Evolutionary conservation across 164 flowering plant genomes (phyloP).

Genomic region (Magnolia officinalis): DNA sequence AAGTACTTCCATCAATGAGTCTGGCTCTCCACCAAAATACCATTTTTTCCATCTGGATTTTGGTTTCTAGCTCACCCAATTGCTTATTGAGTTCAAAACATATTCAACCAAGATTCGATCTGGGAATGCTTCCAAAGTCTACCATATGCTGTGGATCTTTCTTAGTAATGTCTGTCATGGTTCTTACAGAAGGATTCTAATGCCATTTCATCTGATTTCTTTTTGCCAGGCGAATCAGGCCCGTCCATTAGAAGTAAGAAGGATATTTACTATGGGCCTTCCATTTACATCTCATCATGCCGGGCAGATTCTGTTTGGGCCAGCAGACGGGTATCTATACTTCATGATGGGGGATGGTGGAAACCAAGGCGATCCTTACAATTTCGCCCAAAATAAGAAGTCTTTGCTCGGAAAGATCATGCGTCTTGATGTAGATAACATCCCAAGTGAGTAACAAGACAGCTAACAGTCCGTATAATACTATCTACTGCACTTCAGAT

Average conservation of each 20-base stretch:
- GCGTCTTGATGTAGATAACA: conserved; percentile 71
- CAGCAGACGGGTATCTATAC: conserved; percentile 75
- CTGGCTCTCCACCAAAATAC: neutral
- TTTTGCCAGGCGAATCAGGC: conserved; percentile 56
- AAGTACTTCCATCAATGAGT: neutral
- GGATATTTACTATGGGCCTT: conserved; percentile 90
- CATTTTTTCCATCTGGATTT: neutral
- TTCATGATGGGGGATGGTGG: conserved; percentile 91
- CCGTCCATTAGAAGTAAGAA: conserved; percentile 70
- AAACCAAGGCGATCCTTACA: conserved; percentile 59
- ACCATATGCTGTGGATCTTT: neutral
- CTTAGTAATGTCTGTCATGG: neutral
- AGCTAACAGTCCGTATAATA: neutral
- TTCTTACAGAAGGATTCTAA: conserved; percentile 7
- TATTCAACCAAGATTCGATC: neutral
- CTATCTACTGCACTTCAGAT: neutral
- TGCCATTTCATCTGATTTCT: neutral
- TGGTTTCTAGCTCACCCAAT: neutral
- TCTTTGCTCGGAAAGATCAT: conserved; percentile 84
- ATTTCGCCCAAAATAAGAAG: conserved; percentile 81
- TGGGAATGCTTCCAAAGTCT: neutral
- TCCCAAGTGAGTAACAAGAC: conserved; percentile 56
- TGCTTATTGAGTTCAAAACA: neutral
- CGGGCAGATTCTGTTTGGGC: conserved; percentile 89
- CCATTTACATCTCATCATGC: conserved; percentile 64